A percentile compares a stretch with the other conserved stretches of the same genome.
phyloP scores from a whole-genome alignment of 2,329 filamentous ascomycete genomes.

The Paecilomyces niveus region DNA sequence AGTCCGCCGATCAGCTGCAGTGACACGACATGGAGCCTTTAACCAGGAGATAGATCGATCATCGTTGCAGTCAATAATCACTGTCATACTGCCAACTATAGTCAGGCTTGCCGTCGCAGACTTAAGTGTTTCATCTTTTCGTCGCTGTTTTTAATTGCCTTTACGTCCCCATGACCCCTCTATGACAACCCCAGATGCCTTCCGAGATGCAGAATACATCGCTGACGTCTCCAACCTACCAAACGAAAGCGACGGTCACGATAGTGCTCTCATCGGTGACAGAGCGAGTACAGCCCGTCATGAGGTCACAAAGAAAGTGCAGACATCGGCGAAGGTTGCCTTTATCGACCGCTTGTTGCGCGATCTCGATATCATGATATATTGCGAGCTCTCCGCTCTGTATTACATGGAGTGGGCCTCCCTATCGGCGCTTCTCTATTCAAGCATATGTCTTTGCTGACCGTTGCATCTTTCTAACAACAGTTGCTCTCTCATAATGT shows the following conservation, averaged over 20 bases:
- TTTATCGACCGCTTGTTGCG: slow-evolving; percentile 51
- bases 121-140: slow-evolving; percentile 2
- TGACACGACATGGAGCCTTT: neutral
- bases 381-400: slow-evolving; percentile 53
- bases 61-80: neutral
- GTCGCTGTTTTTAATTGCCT: slow-evolving; percentile 11
- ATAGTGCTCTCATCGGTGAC: slow-evolving; percentile 1
- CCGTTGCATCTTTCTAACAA: neutral
- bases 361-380: slow-evolving; percentile 53
- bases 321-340: slow-evolving; percentile 34
- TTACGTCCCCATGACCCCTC: slow-evolving; percentile 36
- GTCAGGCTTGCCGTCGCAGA: neutral
- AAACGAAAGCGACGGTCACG: slow-evolving; percentile 13
- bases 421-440: neutral
- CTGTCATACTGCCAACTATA: neutral
- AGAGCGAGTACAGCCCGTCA: slow-evolving; percentile 6
- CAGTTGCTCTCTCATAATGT: slow-evolving; percentile 53
- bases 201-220: slow-evolving; percentile 41
- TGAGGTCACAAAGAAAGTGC: slow-evolving; percentile 25
- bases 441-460: neutral
- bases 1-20: slow-evolving; percentile 7
- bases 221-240: slow-evolving; percentile 37
- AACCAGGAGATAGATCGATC: neutral
- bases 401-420: slow-evolving; percentile 57
- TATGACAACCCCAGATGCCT: slow-evolving; percentile 41